Percentiles rank a stretch among this genome's conserved stretches.
These are phyloP conservation scores for Brassica rapa DNA, from an alignment of 345 rosid species.

Conservation along the genomic window DNA sequence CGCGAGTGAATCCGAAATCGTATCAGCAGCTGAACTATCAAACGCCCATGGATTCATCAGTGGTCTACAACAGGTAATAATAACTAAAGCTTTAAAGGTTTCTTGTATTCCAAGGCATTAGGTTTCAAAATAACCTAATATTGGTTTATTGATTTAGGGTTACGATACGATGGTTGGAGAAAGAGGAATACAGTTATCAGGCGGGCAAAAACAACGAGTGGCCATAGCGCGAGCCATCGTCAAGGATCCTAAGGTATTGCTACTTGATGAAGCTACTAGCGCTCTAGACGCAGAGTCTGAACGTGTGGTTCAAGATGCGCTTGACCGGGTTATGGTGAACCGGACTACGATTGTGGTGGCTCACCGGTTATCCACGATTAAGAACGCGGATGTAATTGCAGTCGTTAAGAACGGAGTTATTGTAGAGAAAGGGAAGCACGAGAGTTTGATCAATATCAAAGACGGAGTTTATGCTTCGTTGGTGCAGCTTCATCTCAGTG, in stretches of 20 bases:
- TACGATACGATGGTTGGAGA: constrained; percentile 72
- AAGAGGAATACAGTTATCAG: constrained; percentile 66
- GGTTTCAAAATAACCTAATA: not conserved
- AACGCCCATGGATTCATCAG: constrained; percentile 86
- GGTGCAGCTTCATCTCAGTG: constrained; percentile 55
- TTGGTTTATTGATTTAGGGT: constrained; percentile 42
- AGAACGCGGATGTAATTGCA: constrained; percentile 61
- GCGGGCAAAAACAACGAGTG: constrained; percentile 77
- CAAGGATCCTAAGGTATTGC: constrained; percentile 60
- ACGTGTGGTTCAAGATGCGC: constrained; percentile 68
- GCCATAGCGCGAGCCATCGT: constrained; percentile 79
- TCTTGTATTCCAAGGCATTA: constrained; percentile 22
- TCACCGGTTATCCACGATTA: constrained; percentile 65
- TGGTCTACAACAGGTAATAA: constrained; percentile 65
- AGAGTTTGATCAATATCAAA: constrained; percentile 46
- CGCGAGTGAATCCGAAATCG: constrained; percentile 67
- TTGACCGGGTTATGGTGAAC: constrained; percentile 57
- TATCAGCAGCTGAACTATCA: constrained; percentile 69
- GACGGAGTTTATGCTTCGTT: constrained; percentile 65
- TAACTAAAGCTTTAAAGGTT: not conserved
- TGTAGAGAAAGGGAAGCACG: constrained; percentile 70
- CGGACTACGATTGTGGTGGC: constrained; percentile 68
- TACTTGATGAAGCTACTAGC: constrained; percentile 82
- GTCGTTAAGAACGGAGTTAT: constrained; percentile 64
- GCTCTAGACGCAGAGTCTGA: constrained; percentile 78